phyloP scores from a whole-genome alignment of 306 rosid genomes.

The Vigna mungo region DNA sequence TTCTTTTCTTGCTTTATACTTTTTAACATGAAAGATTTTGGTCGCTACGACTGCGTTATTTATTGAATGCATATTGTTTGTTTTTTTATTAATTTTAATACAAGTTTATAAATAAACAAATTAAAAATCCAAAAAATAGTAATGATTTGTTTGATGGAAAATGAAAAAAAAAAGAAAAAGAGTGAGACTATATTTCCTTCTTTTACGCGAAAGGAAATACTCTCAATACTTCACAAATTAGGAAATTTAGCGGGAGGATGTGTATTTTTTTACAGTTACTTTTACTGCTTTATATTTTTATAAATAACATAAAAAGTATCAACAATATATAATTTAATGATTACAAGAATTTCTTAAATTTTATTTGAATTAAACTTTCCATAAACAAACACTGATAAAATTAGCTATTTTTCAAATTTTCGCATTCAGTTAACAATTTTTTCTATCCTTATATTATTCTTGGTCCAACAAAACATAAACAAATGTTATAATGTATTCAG shows the following conservation, averaged over 20 bases:
- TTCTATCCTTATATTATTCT: background rate
- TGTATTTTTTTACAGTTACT: no score
- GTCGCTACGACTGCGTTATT: background rate
- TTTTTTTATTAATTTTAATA: background rate
- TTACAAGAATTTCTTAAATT: background rate
- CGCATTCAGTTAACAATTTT: no score
- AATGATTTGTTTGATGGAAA: background rate
- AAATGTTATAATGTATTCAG: background rate
- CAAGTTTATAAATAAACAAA: background rate
- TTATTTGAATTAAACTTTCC: no score
- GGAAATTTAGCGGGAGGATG: no score
- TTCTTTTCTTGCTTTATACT: background rate
- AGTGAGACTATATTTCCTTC: background rate
- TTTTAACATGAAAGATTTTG: slow-evolving; percentile 36
- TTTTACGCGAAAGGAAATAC: background rate
- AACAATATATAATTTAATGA: background rate
- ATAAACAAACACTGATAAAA: background rate
- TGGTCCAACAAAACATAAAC: background rate
- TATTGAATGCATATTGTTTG: background rate
- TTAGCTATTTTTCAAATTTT: background rate
- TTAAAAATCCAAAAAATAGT: no score
- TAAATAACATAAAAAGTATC: background rate
- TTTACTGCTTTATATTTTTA: background rate
- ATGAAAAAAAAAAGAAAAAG: background rate
- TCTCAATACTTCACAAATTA: background rate